phyloP scores from a whole-genome alignment of 805 yeast species.

The Candida arabinofermentans region DNA sequence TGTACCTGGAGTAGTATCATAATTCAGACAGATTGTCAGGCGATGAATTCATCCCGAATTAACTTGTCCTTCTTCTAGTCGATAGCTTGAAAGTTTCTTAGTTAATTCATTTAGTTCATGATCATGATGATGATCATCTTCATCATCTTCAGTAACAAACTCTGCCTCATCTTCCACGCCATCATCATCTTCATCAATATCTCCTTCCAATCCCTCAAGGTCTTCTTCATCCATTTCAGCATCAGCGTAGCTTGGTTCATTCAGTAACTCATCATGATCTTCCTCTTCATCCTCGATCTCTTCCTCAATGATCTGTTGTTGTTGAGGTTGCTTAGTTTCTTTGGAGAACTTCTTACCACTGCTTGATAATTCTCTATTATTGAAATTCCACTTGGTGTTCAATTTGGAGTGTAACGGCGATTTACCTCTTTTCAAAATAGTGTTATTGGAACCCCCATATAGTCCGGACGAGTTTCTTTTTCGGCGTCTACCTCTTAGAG shows the following conservation, averaged over 20 bases:
- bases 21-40: too few species aligned
- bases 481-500: slow-evolving; percentile 23
- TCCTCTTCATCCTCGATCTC: slow-evolving; percentile 17
- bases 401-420: slow-evolving; percentile 29
- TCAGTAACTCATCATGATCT: slow-evolving; percentile 7
- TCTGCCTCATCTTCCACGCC: slow-evolving; percentile 9
- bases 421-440: slow-evolving; percentile 27
- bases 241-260: slow-evolving; percentile 13
- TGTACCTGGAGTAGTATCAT: too few species aligned
- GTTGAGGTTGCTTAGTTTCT: slow-evolving; percentile 9
- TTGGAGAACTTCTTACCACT: slow-evolving; percentile 11
- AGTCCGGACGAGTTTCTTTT: slow-evolving; percentile 9
- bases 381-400: slow-evolving; percentile 28
- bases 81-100: background rate
- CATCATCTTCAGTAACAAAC: slow-evolving; percentile 10
- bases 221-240: slow-evolving; percentile 12
- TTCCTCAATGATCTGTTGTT: slow-evolving; percentile 24
- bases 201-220: slow-evolving; percentile 6
- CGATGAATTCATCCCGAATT: too few species aligned
- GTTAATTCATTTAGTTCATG: background rate
- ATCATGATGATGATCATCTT: slow-evolving; percentile 10
- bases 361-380: slow-evolving; percentile 5
- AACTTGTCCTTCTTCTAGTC: background rate
- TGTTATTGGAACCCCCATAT: slow-evolving; percentile 8
- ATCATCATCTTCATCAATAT: slow-evolving; percentile 14